Conservation (phyloP, 805 yeast genomes). For the Jamesozyma rosinii region DNA sequence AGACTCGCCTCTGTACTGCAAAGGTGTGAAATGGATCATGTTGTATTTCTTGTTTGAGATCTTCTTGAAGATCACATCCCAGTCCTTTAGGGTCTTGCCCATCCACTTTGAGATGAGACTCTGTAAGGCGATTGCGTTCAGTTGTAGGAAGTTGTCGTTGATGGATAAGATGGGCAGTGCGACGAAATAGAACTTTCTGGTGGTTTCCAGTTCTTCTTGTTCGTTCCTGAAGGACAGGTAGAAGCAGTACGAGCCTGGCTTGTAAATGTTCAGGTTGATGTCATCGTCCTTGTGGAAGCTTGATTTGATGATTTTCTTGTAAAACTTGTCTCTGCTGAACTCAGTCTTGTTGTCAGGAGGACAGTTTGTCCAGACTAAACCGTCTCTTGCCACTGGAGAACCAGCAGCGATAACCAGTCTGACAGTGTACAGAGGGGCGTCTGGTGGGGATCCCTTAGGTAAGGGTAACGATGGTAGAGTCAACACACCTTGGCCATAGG, state of each 20-base stretch:
- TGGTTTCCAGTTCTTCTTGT: slow-evolving; percentile 34
- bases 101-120: slow-evolving; percentile 88
- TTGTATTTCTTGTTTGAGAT: slow-evolving; percentile 76
- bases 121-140: slow-evolving; percentile 74
- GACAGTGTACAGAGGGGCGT: slow-evolving; percentile 41
- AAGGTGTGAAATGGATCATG: slow-evolving; percentile 92
- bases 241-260: slow-evolving; percentile 75
- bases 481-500: slow-evolving; percentile 32
- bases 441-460: slow-evolving; percentile 30
- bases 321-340: slow-evolving; percentile 52
- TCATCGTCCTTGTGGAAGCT: slow-evolving; percentile 55
- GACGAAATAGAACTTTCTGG: slow-evolving; percentile 60
- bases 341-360: slow-evolving; percentile 38
- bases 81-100: slow-evolving; percentile 62
- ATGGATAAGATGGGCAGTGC: slow-evolving; percentile 69
- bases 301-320: slow-evolving; percentile 41
- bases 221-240: slow-evolving; percentile 49
- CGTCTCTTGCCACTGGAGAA: slow-evolving; percentile 60
- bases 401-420: slow-evolving; percentile 67
- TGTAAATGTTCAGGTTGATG: slow-evolving; percentile 51
- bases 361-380: slow-evolving; percentile 63
- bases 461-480: slow-evolving; percentile 34
- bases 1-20: slow-evolving; percentile 81
- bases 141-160: slow-evolving; percentile 48
- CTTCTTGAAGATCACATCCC: slow-evolving; percentile 58